These are phyloP conservation scores for Dactylellina parvicollis DNA, from an alignment of 2,329 filamentous ascomycete species.

Conservation along the genomic window DNA sequence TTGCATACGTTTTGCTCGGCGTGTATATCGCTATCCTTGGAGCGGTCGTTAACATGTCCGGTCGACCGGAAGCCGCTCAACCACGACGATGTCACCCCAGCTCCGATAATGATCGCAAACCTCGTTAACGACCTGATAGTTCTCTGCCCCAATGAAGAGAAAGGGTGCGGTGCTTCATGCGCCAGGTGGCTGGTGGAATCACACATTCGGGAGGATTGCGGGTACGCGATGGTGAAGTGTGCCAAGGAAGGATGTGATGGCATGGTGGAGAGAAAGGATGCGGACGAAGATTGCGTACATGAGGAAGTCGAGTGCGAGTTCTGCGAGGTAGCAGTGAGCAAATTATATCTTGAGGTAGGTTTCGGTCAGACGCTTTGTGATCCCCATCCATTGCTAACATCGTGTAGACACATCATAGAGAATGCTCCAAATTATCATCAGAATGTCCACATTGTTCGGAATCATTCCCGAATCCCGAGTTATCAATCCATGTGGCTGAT, in stretches of 20 bases:
- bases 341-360: conserved; percentile 63
- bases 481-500: conserved; percentile 48
- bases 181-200: conserved; percentile 68
- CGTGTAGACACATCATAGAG: conserved; percentile 61
- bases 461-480: conserved; percentile 60
- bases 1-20: conserved; percentile 73
- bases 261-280: conserved; percentile 66
- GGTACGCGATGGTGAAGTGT: conserved; percentile 69
- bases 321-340: conserved; percentile 66
- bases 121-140: conserved; percentile 71
- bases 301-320: conserved; percentile 66
- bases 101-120: conserved; percentile 67
- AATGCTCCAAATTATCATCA: conserved; percentile 65
- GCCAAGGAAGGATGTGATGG: conserved; percentile 67
- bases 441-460: conserved; percentile 66
- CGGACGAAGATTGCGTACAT: conserved; percentile 67
- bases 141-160: conserved; percentile 67
- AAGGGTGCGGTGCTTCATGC: conserved; percentile 67
- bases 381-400: not conserved
- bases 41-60: conserved; percentile 56
- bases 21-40: conserved; percentile 62
- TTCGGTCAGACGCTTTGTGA: not conserved
- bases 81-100: conserved; percentile 57
- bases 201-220: conserved; percentile 70
- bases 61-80: conserved; percentile 58